Evolutionary conservation across 2,329 filamentous ascomycete species (phyloP), one percentile per base, ranked within the genome.

Genomic region (Sclerotinia minor): DNA sequence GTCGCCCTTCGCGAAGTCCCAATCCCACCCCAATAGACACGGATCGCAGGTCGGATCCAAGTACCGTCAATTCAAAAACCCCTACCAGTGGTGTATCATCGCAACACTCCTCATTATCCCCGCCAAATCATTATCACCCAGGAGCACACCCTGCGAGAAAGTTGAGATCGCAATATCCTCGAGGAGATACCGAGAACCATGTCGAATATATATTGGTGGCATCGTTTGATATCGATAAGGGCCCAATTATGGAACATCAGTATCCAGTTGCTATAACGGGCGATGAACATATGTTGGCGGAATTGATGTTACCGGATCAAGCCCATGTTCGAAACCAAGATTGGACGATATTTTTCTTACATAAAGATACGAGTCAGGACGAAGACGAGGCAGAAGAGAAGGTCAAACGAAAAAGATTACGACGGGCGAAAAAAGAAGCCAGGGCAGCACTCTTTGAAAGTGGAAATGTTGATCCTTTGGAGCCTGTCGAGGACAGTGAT

Each of bases 311-410:
- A 78, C 95, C 95, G 0, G 95, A 99, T 79, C 94, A 98, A 79
- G 93, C 94, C 29, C 95, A 99, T 80, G 88, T 95, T 70, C 87
- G 95, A 50, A 94, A 91, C 76, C 94, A 98, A 80, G 95, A 99
- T 78, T 99, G 95, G 95, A 99, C 95, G 53, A 97, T 98, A 67
- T 99, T 99, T 82, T 99, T 99, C 78, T 79, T 99, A 67, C 95
- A 99, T 81, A 98, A 98, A 78, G 95, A 99, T 78, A 92, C 89
- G 4, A 94, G 88, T 69, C 88, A 90, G 63, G 89, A 92, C 69
- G 91, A 94, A 68, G 94, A 96, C 69, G 91, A 93, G 41, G 86
- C 88, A 67, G 90, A 92, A 73, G 83, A 83, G 50, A 89, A 85
- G 72, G 81, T 83, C 75, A 82, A 83, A 72, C 80, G 84, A 74